phyloP scores from a whole-genome alignment of 176 grass and related monocot genomes.

The Elymus sibiricus region DNA sequence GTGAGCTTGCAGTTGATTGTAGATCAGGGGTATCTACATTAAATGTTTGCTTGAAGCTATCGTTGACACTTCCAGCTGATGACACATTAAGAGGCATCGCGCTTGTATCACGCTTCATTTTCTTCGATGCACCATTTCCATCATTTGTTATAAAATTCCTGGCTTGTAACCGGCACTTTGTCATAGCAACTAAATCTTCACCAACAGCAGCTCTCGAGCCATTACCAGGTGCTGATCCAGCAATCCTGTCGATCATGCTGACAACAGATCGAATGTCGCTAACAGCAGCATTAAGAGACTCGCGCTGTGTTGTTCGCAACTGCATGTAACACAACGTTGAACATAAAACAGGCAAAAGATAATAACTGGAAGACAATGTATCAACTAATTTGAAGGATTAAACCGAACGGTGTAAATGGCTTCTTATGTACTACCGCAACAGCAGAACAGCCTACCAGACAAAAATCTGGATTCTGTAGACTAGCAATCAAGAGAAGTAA shows the following conservation, averaged over 20 bases:
- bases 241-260: conserved; percentile 91
- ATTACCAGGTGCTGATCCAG: conserved; percentile 93
- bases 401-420: neutral
- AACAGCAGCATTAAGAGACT: conserved; percentile 55
- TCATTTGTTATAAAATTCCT: conserved; percentile 89
- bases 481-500: conserved; percentile 1
- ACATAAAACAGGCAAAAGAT: conserved; percentile 18
- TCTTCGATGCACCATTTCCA: conserved; percentile 79
- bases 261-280: conserved; percentile 82
- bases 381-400: neutral
- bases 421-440: neutral
- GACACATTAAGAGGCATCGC: conserved; percentile 91
- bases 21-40: conserved; percentile 56
- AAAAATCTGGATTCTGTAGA: neutral
- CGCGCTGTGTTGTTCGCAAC: conserved; percentile 46
- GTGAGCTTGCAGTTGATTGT: conserved; percentile 86
- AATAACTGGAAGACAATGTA: neutral
- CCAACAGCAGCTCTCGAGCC: conserved; percentile 93
- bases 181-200: conserved; percentile 98
- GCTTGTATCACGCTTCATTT: conserved; percentile 98
- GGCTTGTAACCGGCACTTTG: conserved; percentile 93
- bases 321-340: conserved; percentile 37
- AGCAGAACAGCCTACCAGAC: neutral
- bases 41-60: conserved; percentile 70
- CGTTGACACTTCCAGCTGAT: conserved; percentile 67